These are phyloP conservation scores for Dryadomyces quercivorus DNA, from an alignment of 2,329 filamentous ascomycete genomes.

Conservation along the genomic window DNA sequence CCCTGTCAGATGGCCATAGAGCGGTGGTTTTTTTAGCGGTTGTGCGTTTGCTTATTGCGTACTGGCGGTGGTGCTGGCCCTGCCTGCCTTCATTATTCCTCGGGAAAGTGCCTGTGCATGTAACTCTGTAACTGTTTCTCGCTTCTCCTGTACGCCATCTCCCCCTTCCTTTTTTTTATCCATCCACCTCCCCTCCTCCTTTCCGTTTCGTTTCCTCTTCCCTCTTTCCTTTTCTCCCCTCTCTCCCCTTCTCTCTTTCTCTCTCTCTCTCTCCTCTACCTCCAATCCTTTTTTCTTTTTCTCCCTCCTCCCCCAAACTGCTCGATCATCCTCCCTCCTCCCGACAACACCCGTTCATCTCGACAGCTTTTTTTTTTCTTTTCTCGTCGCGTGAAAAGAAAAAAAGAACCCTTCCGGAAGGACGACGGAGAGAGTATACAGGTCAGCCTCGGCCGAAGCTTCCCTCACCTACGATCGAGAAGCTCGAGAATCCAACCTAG, in stretches of 20 bases:
- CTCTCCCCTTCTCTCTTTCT: slow-evolving; percentile 5
- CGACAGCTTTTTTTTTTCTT: neutral
- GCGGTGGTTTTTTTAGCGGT: neutral
- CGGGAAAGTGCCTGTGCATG: slow-evolving; percentile 1
- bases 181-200: slow-evolving; percentile 24
- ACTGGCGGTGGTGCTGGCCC: neutral
- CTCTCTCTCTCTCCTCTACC: slow-evolving; percentile 14
- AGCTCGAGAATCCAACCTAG: neutral
- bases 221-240: slow-evolving; percentile 22
- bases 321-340: neutral
- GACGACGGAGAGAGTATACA: neutral
- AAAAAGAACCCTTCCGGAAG: neutral
- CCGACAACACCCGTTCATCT: neutral
- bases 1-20: no score
- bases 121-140: slow-evolving; percentile 17
- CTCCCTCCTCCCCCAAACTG: slow-evolving; percentile 2
- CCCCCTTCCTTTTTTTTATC: slow-evolving; percentile 24
- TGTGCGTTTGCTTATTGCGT: slow-evolving; percentile 18
- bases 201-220: slow-evolving; percentile 17
- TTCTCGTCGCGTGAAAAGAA: neutral
- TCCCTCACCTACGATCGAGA: neutral
- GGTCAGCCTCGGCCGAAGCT: neutral
- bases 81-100: neutral
- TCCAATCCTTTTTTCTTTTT: neutral
- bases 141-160: slow-evolving; percentile 18